Conservation (phyloP, 257 asterid species). For the Gentiana dahurica region DNA sequence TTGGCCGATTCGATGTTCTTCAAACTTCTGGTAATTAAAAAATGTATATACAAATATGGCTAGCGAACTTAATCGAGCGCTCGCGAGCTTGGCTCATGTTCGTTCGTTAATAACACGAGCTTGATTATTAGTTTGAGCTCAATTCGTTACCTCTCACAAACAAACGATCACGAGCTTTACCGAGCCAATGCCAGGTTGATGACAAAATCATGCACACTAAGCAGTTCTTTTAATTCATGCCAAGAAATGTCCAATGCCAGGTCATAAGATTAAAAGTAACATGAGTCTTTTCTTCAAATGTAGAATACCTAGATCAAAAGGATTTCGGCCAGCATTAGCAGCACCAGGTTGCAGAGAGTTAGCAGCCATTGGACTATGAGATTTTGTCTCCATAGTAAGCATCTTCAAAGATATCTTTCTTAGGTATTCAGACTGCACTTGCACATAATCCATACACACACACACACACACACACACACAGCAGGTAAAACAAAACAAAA, state of each 20-base stretch:
- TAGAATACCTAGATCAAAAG: constrained; percentile 57
- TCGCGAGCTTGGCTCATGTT: no score
- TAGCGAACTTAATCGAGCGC: no score
- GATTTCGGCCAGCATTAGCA: constrained; percentile 43
- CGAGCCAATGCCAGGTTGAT: no score
- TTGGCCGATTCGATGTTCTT: no score
- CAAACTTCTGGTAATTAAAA: no score
- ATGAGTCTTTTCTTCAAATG: neutral
- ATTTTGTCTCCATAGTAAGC: constrained; percentile 76
- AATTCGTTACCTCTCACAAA: no score
- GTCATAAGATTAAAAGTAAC: neutral
- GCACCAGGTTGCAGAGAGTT: constrained; percentile 40
- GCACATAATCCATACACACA: constrained; percentile 4
- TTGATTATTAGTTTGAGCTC: no score
- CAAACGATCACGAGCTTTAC: no score
- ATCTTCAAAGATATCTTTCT: constrained; percentile 82
- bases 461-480: neutral
- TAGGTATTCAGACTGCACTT: constrained; percentile 65
- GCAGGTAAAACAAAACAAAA: neutral
- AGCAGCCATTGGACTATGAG: constrained; percentile 42
- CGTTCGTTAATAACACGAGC: no score
- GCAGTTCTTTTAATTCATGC: neutral
- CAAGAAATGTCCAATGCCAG: neutral
- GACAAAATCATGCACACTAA: neutral
- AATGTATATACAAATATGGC: no score